These are phyloP conservation scores for Rhizoclosmatium globosum DNA, from an alignment of 192 early-diverging fungal species.

Conservation along the genomic window DNA sequence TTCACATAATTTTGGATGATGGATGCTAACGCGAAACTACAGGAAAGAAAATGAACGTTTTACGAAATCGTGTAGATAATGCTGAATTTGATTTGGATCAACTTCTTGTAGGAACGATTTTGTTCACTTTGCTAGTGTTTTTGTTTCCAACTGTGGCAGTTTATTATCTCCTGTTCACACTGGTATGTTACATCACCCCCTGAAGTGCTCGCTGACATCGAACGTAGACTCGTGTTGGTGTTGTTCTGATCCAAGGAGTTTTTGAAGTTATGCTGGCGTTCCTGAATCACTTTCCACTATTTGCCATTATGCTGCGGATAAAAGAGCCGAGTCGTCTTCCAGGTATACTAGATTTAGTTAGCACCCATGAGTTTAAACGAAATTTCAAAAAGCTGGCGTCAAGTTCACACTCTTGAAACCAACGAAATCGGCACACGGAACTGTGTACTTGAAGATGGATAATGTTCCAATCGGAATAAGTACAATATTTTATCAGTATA, in stretches of 20 bases:
- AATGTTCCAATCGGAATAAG: slow-evolving; percentile 76
- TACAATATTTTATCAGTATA: slow-evolving; percentile 92
- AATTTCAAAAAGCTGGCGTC: not conserved
- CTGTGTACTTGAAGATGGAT: slow-evolving; percentile 18
- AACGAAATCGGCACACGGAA: not conserved
- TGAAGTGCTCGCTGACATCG: not conserved
- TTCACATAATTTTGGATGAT: slow-evolving; percentile 7
- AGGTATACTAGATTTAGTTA: slow-evolving; percentile 59
- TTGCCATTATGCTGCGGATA: slow-evolving; percentile 88
- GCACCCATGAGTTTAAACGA: not conserved
- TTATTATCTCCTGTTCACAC: slow-evolving; percentile 90
- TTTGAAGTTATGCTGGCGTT: slow-evolving; percentile 88
- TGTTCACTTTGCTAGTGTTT: slow-evolving; percentile 93
- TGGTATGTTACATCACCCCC: slow-evolving; percentile 53
- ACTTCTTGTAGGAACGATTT: slow-evolving; percentile 89
- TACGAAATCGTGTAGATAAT: slow-evolving; percentile 91
- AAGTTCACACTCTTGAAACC: not conserved
- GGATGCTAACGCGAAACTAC: not conserved
- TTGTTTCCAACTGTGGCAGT: slow-evolving; percentile 95
- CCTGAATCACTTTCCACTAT: slow-evolving; percentile 96
- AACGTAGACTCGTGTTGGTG: slow-evolving; percentile 74
- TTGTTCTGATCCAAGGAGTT: slow-evolving; percentile 81
- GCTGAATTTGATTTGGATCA: slow-evolving; percentile 97
- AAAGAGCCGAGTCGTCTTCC: slow-evolving; percentile 90
- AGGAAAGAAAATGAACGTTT: slow-evolving; percentile 85